Evolutionary conservation across 2,329 filamentous ascomycete genomes (phyloP), one percentile per base, ranked within the genome.

Genomic region (Meredithiella fracta): DNA sequence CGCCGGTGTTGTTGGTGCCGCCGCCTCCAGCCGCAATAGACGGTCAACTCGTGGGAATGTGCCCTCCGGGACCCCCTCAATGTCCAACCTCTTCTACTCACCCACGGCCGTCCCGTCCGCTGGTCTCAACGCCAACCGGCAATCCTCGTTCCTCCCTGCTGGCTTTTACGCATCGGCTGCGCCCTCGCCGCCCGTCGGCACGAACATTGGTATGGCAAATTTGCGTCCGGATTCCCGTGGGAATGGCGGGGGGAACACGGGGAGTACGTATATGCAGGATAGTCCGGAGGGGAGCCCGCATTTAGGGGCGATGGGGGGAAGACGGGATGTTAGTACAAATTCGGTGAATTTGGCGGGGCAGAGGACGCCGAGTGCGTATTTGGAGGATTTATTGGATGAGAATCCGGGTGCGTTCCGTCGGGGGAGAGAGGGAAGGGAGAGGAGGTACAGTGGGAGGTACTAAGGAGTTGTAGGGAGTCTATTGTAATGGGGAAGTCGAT

Each of bases 361-460:
- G n/a, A 76, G 90, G 57, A 85, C 89, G 15, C 91, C 91, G 0
- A 94, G 87, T 66, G 86, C 88, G 17, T 95, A 89, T 66, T 73
- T 97, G 40, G 90, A 97, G 59, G 89, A 96, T 66, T 69, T 97
- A 52, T 83, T 96, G 59, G 87, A 89, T 64, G 86, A 85, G 60
- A 83, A 89, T 64, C 72, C 74, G 4, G 70, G 70, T 38, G 67
- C 69, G 61, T 70, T 78, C 55, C 75, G 76, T 7, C 31, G 49
- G n/a, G 50, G 55, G 31, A 44, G 57, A n/a, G 50, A 56, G 31
- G 51, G 57, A 25, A 42, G 51, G 47, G 38, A 55, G 38, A n/a
- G 25, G 23, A 54, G 55, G 5, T 51, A 37, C 1, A 34, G 50
- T 26, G 55, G 55, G 6, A 25, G 50, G 29, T 53, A 52, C 49